Percentiles rank a stretch among this genome's conserved stretches.
Conservation (phyloP, 176 grass and related monocot genomes). For the Zoysia japonica region DNA sequence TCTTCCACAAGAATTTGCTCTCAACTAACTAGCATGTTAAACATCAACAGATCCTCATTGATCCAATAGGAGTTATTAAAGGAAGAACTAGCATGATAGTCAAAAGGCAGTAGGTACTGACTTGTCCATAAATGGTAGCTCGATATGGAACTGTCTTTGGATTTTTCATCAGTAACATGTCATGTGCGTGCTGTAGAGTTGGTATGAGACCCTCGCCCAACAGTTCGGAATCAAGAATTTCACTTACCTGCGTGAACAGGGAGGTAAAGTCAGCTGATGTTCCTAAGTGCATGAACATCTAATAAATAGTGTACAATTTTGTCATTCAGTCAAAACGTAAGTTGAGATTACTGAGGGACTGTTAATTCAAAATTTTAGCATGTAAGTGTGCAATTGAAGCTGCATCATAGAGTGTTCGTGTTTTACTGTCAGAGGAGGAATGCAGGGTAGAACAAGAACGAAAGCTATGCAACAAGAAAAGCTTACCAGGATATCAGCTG, state of each 20-base stretch:
- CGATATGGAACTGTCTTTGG: constrained; percentile 73
- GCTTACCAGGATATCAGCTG: constrained; percentile 65
- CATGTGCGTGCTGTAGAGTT: constrained; percentile 89
- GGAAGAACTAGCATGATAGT: constrained; percentile 8
- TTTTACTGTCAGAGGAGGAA: constrained; percentile 1
- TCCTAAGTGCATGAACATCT: background rate
- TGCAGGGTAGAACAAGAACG: background rate
- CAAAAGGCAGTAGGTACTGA: constrained; percentile 14
- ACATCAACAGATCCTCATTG: constrained; percentile 35
- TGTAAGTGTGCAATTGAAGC: background rate
- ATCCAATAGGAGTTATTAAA: background rate
- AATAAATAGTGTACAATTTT: background rate
- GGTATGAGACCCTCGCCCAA: constrained; percentile 97
- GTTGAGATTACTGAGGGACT: background rate
- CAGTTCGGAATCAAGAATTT: constrained; percentile 94
- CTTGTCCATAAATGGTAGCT: constrained; percentile 82
- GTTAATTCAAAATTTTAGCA: background rate
- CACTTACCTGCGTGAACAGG: constrained; percentile 58
- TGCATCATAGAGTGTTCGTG: background rate
- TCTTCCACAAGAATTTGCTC: constrained; percentile 74
- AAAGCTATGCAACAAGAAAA: constrained; percentile 5
- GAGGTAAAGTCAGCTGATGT: no score
- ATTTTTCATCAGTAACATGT: constrained; percentile 67
- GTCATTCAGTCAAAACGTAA: background rate
- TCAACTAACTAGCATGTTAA: constrained; percentile 69